Conservation (phyloP, 495 filamentous ascomycete species). For the Glarea lozoyensis region DNA sequence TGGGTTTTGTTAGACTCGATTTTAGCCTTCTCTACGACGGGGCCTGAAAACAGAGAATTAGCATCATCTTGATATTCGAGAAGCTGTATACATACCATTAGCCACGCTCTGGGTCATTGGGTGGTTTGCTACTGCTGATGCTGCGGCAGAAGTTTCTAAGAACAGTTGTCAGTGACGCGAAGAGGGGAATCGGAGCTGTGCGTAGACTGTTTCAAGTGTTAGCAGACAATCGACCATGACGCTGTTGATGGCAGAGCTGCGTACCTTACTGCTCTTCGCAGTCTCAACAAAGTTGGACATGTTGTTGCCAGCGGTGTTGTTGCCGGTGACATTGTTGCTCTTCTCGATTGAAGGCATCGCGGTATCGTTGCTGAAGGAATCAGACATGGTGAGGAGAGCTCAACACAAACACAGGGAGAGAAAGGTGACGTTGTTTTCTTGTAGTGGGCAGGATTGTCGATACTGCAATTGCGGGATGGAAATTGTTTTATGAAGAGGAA, state of each 20-base stretch:
- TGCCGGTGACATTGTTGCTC: no score
- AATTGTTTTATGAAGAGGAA: no score
- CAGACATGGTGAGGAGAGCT: slow-evolving; percentile 12
- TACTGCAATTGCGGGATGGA: background rate
- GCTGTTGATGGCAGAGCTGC: slow-evolving; percentile 1
- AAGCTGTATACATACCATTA: slow-evolving; percentile 20
- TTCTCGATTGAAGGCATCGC: slow-evolving; percentile 17
- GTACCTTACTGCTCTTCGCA: slow-evolving; percentile 25
- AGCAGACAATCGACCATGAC: slow-evolving; percentile 8
- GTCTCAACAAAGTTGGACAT: slow-evolving; percentile 22
- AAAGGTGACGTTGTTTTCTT: background rate
- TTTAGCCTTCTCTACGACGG: slow-evolving; percentile 69
- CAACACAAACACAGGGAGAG: no score
- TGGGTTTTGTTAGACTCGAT: slow-evolving; percentile 61
- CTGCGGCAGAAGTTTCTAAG: slow-evolving; percentile 26
- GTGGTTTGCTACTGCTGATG: slow-evolving; percentile 26
- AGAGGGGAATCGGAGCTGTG: slow-evolving; percentile 11
- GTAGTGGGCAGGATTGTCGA: background rate
- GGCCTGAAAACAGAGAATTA: slow-evolving; percentile 40
- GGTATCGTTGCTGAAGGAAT: slow-evolving; percentile 10
- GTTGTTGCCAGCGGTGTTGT: background rate
- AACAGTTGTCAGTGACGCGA: slow-evolving; percentile 17
- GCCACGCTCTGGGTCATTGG: slow-evolving; percentile 27
- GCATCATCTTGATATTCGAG: slow-evolving; percentile 4
- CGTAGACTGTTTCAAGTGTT: slow-evolving; percentile 12